Percentiles rank a stretch among this genome's conserved stretches.
phyloP scores from a whole-genome alignment of 2,329 filamentous ascomycete species.

The Raffaelea ambrosiae region DNA sequence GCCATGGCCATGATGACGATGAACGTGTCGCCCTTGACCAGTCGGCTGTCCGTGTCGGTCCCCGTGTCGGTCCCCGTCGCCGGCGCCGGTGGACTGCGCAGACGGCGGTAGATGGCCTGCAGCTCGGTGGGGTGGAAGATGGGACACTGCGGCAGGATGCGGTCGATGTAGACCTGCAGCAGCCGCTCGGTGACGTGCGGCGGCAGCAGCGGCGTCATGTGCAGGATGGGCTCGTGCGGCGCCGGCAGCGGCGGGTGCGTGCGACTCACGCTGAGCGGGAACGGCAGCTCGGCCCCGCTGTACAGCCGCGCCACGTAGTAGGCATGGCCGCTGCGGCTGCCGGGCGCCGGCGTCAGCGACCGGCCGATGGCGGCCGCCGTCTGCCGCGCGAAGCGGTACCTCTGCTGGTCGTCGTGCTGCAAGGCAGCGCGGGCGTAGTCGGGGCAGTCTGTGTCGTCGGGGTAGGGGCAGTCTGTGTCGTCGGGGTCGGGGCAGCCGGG shows the following conservation, averaged over 20 bases:
- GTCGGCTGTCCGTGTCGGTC: too few species aligned
- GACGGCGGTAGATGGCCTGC: neutral
- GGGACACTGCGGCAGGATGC: neutral
- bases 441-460: neutral
- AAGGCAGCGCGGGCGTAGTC: neutral
- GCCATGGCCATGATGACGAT: neutral
- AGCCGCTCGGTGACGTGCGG: neutral
- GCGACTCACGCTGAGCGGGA: neutral
- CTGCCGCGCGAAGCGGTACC: neutral
- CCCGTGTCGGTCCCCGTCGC: too few species aligned
- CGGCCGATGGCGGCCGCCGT: neutral
- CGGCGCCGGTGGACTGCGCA: neutral
- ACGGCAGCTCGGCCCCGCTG: slow-evolving; percentile 1
- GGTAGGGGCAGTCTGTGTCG: neutral
- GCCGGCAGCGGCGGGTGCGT: neutral
- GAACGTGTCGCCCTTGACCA: neutral
- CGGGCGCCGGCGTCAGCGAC: neutral
- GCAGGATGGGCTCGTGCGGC: neutral
- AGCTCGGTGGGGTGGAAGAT: neutral
- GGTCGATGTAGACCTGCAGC: slow-evolving; percentile 1
- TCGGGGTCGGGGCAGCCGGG: too few species aligned
- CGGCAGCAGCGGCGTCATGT: neutral
- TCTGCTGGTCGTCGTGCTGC: neutral
- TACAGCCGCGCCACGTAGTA: neutral
- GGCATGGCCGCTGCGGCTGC: neutral